Conservation (phyloP, 257 asterid species). For the Leptodermis oblonga region DNA sequence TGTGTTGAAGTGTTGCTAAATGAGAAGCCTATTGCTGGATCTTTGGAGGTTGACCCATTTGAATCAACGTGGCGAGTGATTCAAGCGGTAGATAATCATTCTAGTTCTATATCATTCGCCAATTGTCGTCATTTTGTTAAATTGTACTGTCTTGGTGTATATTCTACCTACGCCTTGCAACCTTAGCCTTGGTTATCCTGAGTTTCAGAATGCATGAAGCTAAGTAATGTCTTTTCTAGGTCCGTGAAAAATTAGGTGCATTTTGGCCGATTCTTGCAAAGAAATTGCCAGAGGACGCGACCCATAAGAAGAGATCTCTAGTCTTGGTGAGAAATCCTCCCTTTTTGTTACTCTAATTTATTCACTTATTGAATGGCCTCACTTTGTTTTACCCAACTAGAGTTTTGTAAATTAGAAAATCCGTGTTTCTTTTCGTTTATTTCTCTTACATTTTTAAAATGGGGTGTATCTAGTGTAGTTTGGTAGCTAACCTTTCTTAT, state of each 20-base stretch:
- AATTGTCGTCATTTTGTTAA: not conserved
- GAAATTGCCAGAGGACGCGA: constrained; percentile 44
- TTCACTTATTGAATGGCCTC: not conserved
- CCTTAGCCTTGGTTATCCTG: not conserved
- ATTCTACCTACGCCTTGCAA: not conserved
- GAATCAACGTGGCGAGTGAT: constrained; percentile 89
- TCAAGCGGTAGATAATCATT: constrained; percentile 43
- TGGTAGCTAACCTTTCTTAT: not conserved
- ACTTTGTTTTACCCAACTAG: not conserved
- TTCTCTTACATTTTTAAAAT: not conserved
- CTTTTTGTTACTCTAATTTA: not conserved
- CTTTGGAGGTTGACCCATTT: constrained; percentile 62
- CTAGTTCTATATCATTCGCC: not conserved
- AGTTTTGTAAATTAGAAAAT: not conserved
- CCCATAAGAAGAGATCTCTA: constrained; percentile 32
- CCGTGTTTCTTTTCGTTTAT: no score
- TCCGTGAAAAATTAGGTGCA: constrained; percentile 49
- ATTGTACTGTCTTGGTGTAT: not conserved
- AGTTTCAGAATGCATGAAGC: constrained; percentile 1
- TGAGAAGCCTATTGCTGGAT: constrained; percentile 47
- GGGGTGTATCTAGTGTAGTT: not conserved
- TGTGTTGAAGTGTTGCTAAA: constrained; percentile 70
- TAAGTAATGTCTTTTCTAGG: constrained; percentile 36
- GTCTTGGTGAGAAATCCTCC: constrained; percentile 35
- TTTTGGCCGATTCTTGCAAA: constrained; percentile 72